Base-by-base conservation (phyloP, 169 alveolate genomes). In the Plasmodium adleri region DNA sequence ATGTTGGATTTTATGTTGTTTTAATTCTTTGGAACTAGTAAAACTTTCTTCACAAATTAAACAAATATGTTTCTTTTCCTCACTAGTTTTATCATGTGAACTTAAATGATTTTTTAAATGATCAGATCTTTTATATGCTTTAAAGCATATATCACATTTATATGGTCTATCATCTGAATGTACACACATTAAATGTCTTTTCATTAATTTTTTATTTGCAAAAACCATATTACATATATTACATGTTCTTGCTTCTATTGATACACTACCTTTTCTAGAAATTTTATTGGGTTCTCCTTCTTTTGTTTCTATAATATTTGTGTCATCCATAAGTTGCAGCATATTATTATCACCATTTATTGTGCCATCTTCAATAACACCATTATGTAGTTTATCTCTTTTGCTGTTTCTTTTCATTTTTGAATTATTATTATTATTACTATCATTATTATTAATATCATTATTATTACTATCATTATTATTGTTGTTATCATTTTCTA, bases 71-170 rank as follows among this genome's bases (percentile, higher is more conserved):
- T 78, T 78, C 52, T 43, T 45, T 78, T 59, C 66, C 15, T 64
- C 89, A n/a, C 43, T 43, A 26, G 50, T 52, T 45, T 43, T 52
- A 8, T 90, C 60, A 71, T 94, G 96, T 15, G 93, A 26, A 32
- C 32, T 59, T 24, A 60, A 32, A 88, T 94, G 96, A 12, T 94
- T 75, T 68, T 90, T 88, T 28, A 94, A 91, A 71, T 92, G 95
- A 66, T 94, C 96, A 17, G 94, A 90, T 13, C 96, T 72, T 28
- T 91, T 60, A 68, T 88, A 94, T 6, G 74, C n/a, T 32, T 74
- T 72, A 32, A 45, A 64, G 66, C 96, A 94, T 13, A 56, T 26
- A 12, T 86, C 75, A 72, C 96, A 94, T 66, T 78, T 78, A 24
- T 63, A 78, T 10, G 89, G 89, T 26, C 89, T 43, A 3, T 75